Evolutionary conservation across 257 asterid species (phyloP).

Genomic region (Catharanthus roseus): DNA sequence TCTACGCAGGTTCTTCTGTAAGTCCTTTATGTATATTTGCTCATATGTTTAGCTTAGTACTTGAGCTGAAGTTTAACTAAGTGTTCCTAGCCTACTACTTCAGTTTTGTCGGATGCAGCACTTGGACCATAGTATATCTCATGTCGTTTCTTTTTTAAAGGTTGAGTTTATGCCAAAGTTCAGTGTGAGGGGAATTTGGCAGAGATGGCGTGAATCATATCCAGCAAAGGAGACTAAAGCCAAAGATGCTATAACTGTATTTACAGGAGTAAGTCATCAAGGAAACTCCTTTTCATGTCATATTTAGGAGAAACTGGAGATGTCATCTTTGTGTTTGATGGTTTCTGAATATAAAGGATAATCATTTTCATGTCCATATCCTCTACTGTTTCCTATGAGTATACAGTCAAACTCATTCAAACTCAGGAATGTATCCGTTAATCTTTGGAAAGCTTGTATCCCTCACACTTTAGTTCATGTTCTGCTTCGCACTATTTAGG

Average conservation of each 20-base stretch:
- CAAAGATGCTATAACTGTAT: constrained; percentile 66
- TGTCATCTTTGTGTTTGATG: not conserved
- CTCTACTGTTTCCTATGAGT: not conserved
- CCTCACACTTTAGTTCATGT: constrained; percentile 2
- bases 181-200: constrained; percentile 97
- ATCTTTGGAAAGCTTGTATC: constrained; percentile 3
- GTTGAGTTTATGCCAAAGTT: constrained; percentile 92
- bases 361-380: not conserved
- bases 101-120: constrained; percentile 11
- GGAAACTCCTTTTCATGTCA: not conserved
- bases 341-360: not conserved
- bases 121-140: constrained; percentile 5
- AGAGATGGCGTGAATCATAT: constrained; percentile 95
- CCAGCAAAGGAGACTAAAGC: constrained; percentile 52
- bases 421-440: not conserved
- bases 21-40: constrained; percentile 23
- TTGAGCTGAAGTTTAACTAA: constrained; percentile 9
- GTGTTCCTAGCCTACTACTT: not conserved
- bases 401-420: not conserved
- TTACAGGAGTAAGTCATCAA: constrained; percentile 70
- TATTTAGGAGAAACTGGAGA: constrained; percentile 2
- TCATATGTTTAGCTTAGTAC: not conserved
- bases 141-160: constrained; percentile 27
- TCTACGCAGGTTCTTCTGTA: constrained; percentile 81
- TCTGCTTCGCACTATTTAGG: constrained; percentile 35